Evolutionary conservation across 164 flowering plant species (phyloP).

Genomic region (Aristolochia californica): DNA sequence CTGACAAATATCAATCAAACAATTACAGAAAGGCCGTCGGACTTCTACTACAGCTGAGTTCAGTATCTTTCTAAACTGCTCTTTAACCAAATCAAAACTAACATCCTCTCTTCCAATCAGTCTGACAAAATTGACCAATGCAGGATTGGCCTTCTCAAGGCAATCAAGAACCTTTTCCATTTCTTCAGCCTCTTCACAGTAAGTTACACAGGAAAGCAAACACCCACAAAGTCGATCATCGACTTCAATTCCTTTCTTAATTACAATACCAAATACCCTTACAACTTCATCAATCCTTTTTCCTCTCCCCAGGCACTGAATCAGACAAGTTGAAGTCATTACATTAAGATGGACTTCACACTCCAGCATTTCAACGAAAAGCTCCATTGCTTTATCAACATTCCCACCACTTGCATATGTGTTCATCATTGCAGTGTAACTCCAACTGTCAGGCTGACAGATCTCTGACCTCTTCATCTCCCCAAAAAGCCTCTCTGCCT

Average conservation of each 20-base stretch:
- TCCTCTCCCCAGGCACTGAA: conserved; percentile 75
- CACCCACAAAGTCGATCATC: conserved; percentile 88
- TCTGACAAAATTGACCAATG: conserved; percentile 40
- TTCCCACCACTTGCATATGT: conserved; percentile 76
- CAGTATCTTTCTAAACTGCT: conserved; percentile 47
- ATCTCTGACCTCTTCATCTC: conserved; percentile 55
- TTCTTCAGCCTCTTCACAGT: conserved; percentile 43
- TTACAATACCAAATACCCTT: conserved; percentile 35
- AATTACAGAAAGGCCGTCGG: conserved; percentile 81
- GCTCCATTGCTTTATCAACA: conserved; percentile 54
- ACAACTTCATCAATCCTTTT: conserved; percentile 65
- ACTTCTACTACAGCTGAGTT: conserved; percentile 44
- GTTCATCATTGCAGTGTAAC: conserved; percentile 84
- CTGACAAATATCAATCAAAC: conserved; percentile 80
- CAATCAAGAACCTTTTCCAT: conserved; percentile 46
- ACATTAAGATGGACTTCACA: conserved; percentile 54
- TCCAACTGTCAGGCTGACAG: conserved; percentile 77
- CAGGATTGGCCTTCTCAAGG: conserved; percentile 51
- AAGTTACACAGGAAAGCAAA: conserved; percentile 63
- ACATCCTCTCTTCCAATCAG: conserved; percentile 28
- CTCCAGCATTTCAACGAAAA: conserved; percentile 66
- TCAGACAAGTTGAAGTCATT: conserved; percentile 89
- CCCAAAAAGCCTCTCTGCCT: conserved; percentile 74
- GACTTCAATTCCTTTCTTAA: conserved; percentile 47
- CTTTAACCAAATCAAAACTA: conserved; percentile 40